Evolutionary conservation across 1,284 basidiomycete species (phyloP), one percentile per base, ranked within the genome.

Genomic region (Tylopilus orsonianus): DNA sequence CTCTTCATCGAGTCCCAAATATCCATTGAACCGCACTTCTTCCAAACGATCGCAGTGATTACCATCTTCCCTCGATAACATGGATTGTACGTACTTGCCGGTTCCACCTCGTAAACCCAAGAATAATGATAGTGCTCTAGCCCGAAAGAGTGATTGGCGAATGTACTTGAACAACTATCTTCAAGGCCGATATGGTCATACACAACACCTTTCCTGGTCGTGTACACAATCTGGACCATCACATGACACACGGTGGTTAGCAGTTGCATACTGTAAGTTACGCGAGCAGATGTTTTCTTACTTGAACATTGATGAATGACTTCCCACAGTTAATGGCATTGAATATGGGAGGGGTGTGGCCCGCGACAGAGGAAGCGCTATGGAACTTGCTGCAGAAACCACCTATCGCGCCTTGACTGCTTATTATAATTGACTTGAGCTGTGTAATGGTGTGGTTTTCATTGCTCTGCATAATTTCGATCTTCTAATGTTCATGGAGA

Each of bases 181-280:
- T 36, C 62, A 66, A 42, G 61, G 60, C 4, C 58, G 61, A 50
- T 65, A 65, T 40, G 61, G 61, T 12, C 64, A 62, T 35, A 66
- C 61, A n/a, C 50, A 44, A 43, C 7, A 46, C 16, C 56, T 62
- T 36, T 35, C 62, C 14, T 64, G 66, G 66, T 24, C 54, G 12
- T 24, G 43, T 40, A 9, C 52, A 23, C 56, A 53, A 12, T 58
- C 61, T 27, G 64, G 63, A 12, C 59, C 65, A 30, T 44, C 51
- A 30, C 62, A 64, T 26, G 48, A 64, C 10, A 55, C 65, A 23
- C 56, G 44, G 34, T 64, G 66, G 62, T 22, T 37, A 29, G 59
- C 54, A 4, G 38, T 66, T 52, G 63, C 61, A 5, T 64, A 66
- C 23, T 59, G 62, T 68, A 52, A 56, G 65, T n/a, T 19, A 32